Evolutionary conservation across 2,329 filamentous ascomycete genomes (phyloP), one percentile per base, ranked within the genome.

Genomic region (Ampelomyces quisqualis): DNA sequence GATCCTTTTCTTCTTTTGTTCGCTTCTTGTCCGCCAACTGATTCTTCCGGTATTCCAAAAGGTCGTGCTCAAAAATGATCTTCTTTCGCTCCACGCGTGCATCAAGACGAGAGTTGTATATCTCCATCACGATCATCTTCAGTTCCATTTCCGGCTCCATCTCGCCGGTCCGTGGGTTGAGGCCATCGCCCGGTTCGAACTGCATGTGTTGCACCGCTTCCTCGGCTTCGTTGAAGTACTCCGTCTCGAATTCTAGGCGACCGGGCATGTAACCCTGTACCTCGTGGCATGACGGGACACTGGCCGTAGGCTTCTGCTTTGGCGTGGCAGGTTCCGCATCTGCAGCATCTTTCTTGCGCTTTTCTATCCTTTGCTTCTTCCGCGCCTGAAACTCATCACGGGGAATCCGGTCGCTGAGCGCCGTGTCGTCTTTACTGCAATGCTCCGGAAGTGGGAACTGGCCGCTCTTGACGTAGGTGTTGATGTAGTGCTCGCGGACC

Each of bases 201-300:
- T 94, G 87, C 90, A 98, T 97, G 50, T 95, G 84, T 67, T 98
- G 93, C 2, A 98, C 93, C 0, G 91, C 91, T 70, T 97, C 94
- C 72, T 98, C 93, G 1, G 93, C 93, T 60, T 98, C 93, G 60
- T 98, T 98, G 61, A 91, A 88, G 64, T 95, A 93, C 60, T 98
- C 93, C 0, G 88, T 96, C 75, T 98, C 93, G 51, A 98, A 98
- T 62, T 98, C 93, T 51, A 98, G 71, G 27, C 93, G 89, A 30
- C 93, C 93, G 3, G 93, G 93, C 93, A 98, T 98, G 67, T 95
- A 98, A 3, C 93, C 93, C 69, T 96, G 90, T 24, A 98, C 93
- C 70, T 98, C 93, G 73, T 98, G 93, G 68, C 93, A 98, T 22
- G 90, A 86, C 0, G 93, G 93, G 2, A 96, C 90, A 73, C 88